Conservation (phyloP, 352 stramenopile species). For the Globisporangium lucens region DNA sequence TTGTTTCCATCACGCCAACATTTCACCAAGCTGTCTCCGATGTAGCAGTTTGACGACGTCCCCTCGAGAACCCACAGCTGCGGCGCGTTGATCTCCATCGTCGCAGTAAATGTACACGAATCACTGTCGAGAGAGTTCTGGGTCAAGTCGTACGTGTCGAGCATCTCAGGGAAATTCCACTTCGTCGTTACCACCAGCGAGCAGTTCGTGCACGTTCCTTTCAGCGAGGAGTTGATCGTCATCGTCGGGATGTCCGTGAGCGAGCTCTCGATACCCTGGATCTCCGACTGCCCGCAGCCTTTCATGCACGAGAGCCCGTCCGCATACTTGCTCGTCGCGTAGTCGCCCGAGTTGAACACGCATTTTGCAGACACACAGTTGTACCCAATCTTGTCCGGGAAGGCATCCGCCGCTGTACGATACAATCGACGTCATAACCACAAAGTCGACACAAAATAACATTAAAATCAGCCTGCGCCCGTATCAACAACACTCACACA, state of each 20-base stretch:
- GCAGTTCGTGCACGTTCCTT: conserved; percentile 73
- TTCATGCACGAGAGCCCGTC: conserved; percentile 55
- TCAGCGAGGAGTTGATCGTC: conserved; percentile 43
- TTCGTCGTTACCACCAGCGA: conserved; percentile 45
- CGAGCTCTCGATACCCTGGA: conserved; percentile 41
- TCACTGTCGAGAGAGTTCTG: conserved; percentile 27
- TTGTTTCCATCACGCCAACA: conserved; percentile 55
- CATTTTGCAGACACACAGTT: conserved; percentile 46
- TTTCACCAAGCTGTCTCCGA: conserved; percentile 26
- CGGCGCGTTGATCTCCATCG: conserved; percentile 52
- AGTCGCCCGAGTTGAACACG: conserved; percentile 37
- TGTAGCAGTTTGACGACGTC: conserved; percentile 31
- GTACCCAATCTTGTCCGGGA: conserved; percentile 40
- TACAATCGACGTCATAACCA: neutral
- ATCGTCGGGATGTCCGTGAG: conserved; percentile 53
- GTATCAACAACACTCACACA: neutral
- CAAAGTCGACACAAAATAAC: neutral
- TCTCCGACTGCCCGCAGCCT: conserved; percentile 35
- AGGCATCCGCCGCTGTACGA: conserved; percentile 22
- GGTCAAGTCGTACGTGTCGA: conserved; percentile 61
- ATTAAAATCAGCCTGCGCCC: neutral
- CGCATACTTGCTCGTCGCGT: conserved; percentile 24
- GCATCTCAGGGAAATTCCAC: conserved; percentile 75
- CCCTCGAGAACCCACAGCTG: conserved; percentile 54
- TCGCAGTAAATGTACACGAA: conserved; percentile 45